Percentiles rank a stretch among this genome's conserved stretches.
Evolutionary conservation across 2,329 filamentous ascomycete genomes (phyloP).

Genomic region (Sclerotinia sclerotiorum): DNA sequence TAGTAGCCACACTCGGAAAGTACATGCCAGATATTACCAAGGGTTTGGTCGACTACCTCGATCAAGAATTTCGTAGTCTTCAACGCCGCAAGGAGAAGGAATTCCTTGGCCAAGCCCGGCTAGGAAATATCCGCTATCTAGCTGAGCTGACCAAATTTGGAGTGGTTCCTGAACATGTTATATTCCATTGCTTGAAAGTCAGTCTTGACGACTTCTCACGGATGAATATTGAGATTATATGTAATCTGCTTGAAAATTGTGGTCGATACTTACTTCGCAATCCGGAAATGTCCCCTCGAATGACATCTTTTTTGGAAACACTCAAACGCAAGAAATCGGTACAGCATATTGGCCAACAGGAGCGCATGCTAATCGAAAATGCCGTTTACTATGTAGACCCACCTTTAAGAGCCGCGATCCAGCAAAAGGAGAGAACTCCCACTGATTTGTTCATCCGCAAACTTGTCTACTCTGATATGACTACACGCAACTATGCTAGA

Average conservation of each 20-base stretch:
- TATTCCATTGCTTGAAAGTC: slow-evolving; percentile 98
- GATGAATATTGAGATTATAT: slow-evolving; percentile 99
- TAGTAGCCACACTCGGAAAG: slow-evolving; percentile 88
- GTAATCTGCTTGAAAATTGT: slow-evolving; percentile 93
- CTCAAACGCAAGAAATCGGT: slow-evolving; percentile 94
- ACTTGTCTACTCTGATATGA: slow-evolving; percentile 89
- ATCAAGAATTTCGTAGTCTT: slow-evolving; percentile 94
- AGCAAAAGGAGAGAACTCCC: slow-evolving; percentile 93
- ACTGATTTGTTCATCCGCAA: slow-evolving; percentile 92
- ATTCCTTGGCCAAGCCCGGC: slow-evolving; percentile 88
- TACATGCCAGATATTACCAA: slow-evolving; percentile 96
- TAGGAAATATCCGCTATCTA: slow-evolving; percentile 95
- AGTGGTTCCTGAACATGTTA: slow-evolving; percentile 95
- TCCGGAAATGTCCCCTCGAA: slow-evolving; percentile 86
- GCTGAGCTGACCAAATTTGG: slow-evolving; percentile 98
- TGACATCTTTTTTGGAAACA: slow-evolving; percentile 92
- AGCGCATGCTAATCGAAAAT: slow-evolving; percentile 98
- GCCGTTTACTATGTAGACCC: slow-evolving; percentile 98
- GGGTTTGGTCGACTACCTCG: slow-evolving; percentile 85
- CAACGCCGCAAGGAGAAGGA: slow-evolving; percentile 98
- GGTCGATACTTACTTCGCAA: slow-evolving; percentile 91
- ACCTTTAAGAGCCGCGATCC: slow-evolving; percentile 86
- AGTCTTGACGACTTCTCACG: slow-evolving; percentile 95
- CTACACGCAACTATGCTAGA: slow-evolving; percentile 89
- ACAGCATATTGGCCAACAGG: slow-evolving; percentile 91